Evolutionary conservation across 805 yeast genomes (phyloP).

Genomic region (Kluyveromyces starmeri): DNA sequence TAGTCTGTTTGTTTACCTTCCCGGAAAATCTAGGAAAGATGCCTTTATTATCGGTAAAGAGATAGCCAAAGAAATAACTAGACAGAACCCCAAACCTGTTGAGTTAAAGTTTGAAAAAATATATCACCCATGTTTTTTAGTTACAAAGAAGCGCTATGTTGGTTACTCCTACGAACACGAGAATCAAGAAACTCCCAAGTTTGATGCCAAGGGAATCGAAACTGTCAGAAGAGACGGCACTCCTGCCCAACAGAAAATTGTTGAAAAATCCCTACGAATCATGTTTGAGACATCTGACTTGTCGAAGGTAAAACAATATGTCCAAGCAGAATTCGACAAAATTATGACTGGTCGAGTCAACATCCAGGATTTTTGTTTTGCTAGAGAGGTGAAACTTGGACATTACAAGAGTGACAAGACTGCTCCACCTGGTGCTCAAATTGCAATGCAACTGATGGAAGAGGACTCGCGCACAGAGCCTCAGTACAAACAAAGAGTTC

Average conservation of each 20-base stretch:
- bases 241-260: conserved; percentile 80
- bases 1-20: conserved; percentile 81
- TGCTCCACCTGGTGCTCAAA: conserved; percentile 87
- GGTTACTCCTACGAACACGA: conserved; percentile 68
- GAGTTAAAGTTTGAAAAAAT: conserved; percentile 86
- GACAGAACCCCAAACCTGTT: conserved; percentile 69
- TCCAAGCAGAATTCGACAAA: conserved; percentile 56
- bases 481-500: conserved; percentile 81
- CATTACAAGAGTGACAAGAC: conserved; percentile 61
- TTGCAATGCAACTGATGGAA: conserved; percentile 55
- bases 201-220: conserved; percentile 96
- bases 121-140: conserved; percentile 73
- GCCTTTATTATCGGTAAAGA: conserved; percentile 71
- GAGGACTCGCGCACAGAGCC: conserved; percentile 71
- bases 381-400: conserved; percentile 82
- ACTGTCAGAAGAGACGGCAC: conserved; percentile 92
- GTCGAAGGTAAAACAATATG: conserved; percentile 57
- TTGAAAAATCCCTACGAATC: conserved; percentile 56
- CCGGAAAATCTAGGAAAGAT: conserved; percentile 66
- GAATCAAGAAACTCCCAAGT: conserved; percentile 47
- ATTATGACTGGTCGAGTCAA: conserved; percentile 55
- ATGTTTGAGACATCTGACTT: conserved; percentile 68
- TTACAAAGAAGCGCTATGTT: conserved; percentile 85
- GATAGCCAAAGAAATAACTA: conserved; percentile 58
- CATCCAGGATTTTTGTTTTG: conserved; percentile 81